Evolutionary conservation across 768 basidiomycete species (phyloP).

Genomic region (Tylopilus vinaceipallidus): DNA sequence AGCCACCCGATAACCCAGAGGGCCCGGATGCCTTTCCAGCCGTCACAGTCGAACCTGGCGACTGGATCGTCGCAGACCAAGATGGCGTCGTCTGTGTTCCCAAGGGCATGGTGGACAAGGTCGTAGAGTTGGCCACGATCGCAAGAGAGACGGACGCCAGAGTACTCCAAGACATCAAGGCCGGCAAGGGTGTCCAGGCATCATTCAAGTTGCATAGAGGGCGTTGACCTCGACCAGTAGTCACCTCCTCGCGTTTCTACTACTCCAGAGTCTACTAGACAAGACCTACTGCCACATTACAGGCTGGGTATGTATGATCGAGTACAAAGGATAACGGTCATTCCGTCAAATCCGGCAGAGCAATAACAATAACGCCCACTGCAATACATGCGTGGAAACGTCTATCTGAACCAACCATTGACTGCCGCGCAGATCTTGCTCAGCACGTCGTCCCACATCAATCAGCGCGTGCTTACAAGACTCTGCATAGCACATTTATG

Average conservation of each 20-base stretch:
- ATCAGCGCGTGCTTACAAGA: constrained; percentile 2
- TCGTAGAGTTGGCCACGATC: constrained; percentile 55
- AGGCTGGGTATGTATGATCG: constrained; percentile 15
- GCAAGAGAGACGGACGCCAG: constrained; percentile 64
- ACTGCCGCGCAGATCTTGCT: neutral
- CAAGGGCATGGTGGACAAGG: constrained; percentile 46
- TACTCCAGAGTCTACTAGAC: neutral
- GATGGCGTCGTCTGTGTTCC: constrained; percentile 90
- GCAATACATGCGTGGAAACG: neutral
- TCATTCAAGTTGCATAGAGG: constrained; percentile 80
- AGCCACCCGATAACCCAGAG: constrained; percentile 30
- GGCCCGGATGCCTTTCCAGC: constrained; percentile 45
- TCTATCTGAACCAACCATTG: constrained; percentile 8
- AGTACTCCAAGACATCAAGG: constrained; percentile 73
- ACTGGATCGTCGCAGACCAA: constrained; percentile 82
- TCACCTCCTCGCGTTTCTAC: too few species aligned
- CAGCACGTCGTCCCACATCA: neutral
- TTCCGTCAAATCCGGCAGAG: constrained; percentile 20
- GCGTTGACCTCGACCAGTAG: constrained; percentile 24
- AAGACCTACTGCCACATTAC: constrained; percentile 17
- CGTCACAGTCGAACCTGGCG: constrained; percentile 65
- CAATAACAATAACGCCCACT: constrained; percentile 12
- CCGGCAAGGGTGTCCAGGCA: constrained; percentile 69
- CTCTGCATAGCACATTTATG: constrained; percentile 17
- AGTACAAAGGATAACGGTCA: constrained; percentile 19